phyloP scores from a whole-genome alignment of 179 eudicot genomes.

The Silene vulgaris region DNA sequence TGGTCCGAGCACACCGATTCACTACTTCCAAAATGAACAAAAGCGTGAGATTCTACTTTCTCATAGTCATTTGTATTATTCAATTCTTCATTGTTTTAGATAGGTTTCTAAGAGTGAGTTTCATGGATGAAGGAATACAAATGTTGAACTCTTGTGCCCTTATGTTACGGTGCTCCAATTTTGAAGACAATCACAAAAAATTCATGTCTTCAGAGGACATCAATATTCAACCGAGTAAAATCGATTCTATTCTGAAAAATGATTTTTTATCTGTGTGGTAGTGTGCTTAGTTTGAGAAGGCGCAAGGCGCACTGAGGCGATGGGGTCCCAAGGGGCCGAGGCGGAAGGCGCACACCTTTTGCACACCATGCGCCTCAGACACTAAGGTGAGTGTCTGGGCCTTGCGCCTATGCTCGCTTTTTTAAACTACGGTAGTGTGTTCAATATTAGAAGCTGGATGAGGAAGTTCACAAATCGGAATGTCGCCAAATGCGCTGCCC shows the following conservation, averaged over 20 bases:
- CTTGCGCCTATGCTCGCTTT: constrained; percentile 53
- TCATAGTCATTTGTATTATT: too few relatives aligned
- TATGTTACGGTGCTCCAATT: constrained; percentile 35
- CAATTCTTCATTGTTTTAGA: constrained; percentile 33
- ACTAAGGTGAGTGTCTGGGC: constrained; percentile 81
- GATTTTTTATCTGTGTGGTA: constrained; percentile 70
- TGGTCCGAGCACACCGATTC: constrained; percentile 53
- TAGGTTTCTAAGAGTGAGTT: constrained; percentile 81
- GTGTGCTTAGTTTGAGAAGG: constrained; percentile 26
- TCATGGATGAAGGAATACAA: constrained; percentile 89
- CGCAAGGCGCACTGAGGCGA: too few relatives aligned
- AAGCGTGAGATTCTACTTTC: too few relatives aligned
- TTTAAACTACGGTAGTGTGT: constrained; percentile 68
- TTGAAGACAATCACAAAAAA: constrained; percentile 48
- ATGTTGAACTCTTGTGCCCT: constrained; percentile 52
- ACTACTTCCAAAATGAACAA: too few relatives aligned
- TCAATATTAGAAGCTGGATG: constrained; percentile 57
- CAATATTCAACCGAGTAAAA: constrained; percentile 52
- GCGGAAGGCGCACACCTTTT: constrained; percentile 53
- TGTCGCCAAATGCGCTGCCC: constrained; percentile 84
- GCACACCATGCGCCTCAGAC: constrained; percentile 53
- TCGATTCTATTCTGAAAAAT: constrained; percentile 37
- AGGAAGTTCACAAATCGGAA: constrained; percentile 54
- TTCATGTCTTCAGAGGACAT: constrained; percentile 47
- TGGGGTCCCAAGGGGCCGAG: too few relatives aligned